Evolutionary conservation across 257 asterid species (phyloP), one percentile per base, ranked within the genome.

Genomic region (Primulina tabacum): DNA sequence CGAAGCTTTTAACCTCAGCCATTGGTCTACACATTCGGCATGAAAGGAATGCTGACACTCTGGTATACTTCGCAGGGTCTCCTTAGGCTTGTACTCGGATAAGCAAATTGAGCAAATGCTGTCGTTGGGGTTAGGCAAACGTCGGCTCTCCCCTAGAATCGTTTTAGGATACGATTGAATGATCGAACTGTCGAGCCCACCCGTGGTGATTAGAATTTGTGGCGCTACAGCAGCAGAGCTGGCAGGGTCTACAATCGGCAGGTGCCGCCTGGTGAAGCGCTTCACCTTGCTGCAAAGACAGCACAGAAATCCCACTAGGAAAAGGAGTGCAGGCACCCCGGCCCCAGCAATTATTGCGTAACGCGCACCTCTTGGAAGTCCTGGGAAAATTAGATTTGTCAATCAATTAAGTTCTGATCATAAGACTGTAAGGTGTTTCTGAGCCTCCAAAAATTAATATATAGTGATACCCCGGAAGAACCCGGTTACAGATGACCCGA

Each of bases 11-110:
- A 76, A 20, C 33, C 73, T 76, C 12, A 86, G 87, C 89, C 92
- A 86, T 65, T 80, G 83, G 8, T 86, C 89, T n/a, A 86, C 77
- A 60, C 92, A 86, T 4, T 71, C 78, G 0, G 81, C 84, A 29
- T 86, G 89, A 67, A 86, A 86, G 60, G 78, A 82, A 56, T 86
- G 89, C 18, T 70, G 82, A 29, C 92, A 86, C n/a, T 78, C 78
- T 6, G 89, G 92, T 20, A 86, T 79, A 64, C 72, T 82, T 64
- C 86, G 75, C 24, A 86, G 62, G 0, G 89, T 75, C 30, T 86
- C 89, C 50, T 77, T 77, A 69, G 89, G 77, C 78, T 69, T 34
- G 50, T 86, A 86, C 47, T 84, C 92, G 7, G 78, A 60, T 17
- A 84, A 55, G 28, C 89, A 86, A 4, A 86, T 84, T 4, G 88